A percentile compares a stretch with the other conserved stretches of the same genome.
Conservation (phyloP, 208 protist genomes). For the Balamuthia mandrillaris region DNA sequence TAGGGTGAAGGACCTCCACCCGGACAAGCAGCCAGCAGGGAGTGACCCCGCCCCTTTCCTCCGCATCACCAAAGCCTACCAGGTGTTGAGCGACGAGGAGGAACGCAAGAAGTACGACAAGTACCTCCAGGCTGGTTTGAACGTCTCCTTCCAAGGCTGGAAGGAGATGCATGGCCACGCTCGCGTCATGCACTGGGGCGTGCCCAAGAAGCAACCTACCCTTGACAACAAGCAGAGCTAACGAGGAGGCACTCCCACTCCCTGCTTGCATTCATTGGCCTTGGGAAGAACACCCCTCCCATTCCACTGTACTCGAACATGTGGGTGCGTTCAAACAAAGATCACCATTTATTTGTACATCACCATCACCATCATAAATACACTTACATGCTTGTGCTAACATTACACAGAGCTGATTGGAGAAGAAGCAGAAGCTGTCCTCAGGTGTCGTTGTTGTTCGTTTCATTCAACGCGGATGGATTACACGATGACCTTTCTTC, state of each 20-base stretch:
- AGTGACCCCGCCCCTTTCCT: neutral
- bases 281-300: neutral
- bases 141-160: neutral
- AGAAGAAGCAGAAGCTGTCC: too few relatives aligned
- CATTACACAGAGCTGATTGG: too few relatives aligned
- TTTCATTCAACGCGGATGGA: too few relatives aligned
- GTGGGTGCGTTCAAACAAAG: neutral
- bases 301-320: neutral
- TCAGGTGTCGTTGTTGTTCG: too few relatives aligned
- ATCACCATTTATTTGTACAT: too few relatives aligned
- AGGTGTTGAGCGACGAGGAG: constrained; percentile 10
- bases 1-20: neutral
- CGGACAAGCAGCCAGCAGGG: neutral
- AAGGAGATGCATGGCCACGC: constrained; percentile 5
- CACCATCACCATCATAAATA: too few relatives aligned
- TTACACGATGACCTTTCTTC: too few relatives aligned
- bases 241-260: neutral
- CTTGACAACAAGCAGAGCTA: neutral
- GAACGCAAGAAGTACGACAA: neutral
- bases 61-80: neutral
- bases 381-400: too few relatives aligned
- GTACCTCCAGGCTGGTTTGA: neutral
- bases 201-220: constrained; percentile 25
- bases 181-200: constrained; percentile 17
- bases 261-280: neutral